These are phyloP conservation scores for Suillus cothurnatus DNA, from an alignment of 768 basidiomycete species.

Conservation along the genomic window DNA sequence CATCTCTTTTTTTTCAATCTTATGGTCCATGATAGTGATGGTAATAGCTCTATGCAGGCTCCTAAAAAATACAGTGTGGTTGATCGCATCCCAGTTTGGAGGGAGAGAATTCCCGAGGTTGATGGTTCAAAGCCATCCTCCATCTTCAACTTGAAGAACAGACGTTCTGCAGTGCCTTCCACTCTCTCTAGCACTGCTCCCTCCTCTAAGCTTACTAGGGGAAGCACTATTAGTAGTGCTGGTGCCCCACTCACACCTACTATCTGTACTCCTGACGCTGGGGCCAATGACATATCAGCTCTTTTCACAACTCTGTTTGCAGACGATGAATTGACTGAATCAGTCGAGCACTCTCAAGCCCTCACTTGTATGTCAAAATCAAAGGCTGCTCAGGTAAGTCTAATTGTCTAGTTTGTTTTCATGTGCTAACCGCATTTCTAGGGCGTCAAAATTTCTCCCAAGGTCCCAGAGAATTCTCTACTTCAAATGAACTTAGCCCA, in stretches of 20 bases:
- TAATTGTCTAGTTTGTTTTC: background rate
- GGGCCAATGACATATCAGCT: too few species aligned
- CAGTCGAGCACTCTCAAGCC: background rate
- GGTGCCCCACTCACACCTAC: too few species aligned
- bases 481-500: background rate
- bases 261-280: too few species aligned
- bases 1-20: background rate
- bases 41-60: background rate
- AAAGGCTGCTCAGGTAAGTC: background rate
- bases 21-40: background rate
- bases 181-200: background rate
- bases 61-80: too few species aligned
- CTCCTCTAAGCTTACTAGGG: background rate
- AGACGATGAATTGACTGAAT: background rate
- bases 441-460: too few species aligned
- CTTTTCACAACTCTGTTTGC: too few species aligned
- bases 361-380: background rate
- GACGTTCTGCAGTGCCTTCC: background rate
- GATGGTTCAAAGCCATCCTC: background rate
- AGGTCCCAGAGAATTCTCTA: too few species aligned
- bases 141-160: slow-evolving; percentile 1
- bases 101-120: too few species aligned
- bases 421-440: background rate
- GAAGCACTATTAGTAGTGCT: background rate
- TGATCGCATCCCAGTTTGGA: too few species aligned